Percentiles rank a stretch among this genome's conserved stretches.
phyloP scores from a whole-genome alignment of 257 asterid genomes.

The Rhazya stricta region DNA sequence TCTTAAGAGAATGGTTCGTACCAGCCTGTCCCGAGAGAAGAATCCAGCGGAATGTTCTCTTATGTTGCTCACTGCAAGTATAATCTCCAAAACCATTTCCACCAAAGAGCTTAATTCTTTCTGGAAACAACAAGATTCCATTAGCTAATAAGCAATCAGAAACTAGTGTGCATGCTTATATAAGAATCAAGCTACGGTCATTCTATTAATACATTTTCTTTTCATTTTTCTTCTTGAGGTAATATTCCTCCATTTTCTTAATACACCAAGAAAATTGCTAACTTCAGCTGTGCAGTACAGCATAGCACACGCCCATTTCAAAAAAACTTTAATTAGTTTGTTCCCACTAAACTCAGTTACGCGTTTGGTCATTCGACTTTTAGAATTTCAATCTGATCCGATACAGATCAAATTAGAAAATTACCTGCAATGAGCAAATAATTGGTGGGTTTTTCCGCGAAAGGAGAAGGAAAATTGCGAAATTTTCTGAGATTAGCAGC shows the following conservation, averaged over 20 bases:
- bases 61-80: conserved; percentile 29
- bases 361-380: not conserved
- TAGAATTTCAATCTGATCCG: not conserved
- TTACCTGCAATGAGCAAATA: conserved; percentile 41
- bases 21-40: conserved; percentile 73
- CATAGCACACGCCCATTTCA: too few relatives aligned
- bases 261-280: not conserved
- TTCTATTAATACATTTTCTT: not conserved
- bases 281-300: not conserved
- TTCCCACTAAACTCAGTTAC: not conserved
- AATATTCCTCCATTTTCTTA: not conserved
- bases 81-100: conserved; percentile 39
- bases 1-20: conserved; percentile 13
- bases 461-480: conserved; percentile 18
- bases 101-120: conserved; percentile 25
- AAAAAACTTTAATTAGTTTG: not conserved
- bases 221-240: too few relatives aligned
- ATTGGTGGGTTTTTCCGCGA: conserved; percentile 22
- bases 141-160: not conserved
- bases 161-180: not conserved
- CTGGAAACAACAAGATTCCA: conserved; percentile 27
- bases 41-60: conserved; percentile 46
- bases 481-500: conserved; percentile 33
- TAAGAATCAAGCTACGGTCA: not conserved
- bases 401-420: not conserved